Evolutionary conservation across 1,284 basidiomycete species (phyloP).

Genomic region (Thecaphora thlaspeos): DNA sequence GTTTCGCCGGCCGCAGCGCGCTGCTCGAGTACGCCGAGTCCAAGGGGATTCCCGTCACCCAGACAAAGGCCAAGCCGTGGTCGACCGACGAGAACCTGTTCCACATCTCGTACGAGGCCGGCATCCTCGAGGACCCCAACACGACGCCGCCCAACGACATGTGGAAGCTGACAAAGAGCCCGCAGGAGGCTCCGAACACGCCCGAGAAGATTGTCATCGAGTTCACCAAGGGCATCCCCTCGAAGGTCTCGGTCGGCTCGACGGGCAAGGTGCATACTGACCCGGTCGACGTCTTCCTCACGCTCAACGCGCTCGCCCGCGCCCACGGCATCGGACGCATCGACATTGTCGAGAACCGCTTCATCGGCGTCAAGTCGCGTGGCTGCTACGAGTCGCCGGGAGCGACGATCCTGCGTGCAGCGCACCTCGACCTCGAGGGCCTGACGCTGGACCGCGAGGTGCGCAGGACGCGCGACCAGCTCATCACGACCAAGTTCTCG

Average conservation of each 20-base stretch:
- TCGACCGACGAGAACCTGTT: slow-evolving; percentile 95
- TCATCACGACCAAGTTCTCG: slow-evolving; percentile 85
- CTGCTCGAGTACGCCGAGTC: slow-evolving; percentile 85
- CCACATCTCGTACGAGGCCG: slow-evolving; percentile 99
- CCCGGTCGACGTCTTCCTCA: slow-evolving; percentile 90
- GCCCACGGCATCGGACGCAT: slow-evolving; percentile 94
- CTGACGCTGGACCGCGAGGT: slow-evolving; percentile 97
- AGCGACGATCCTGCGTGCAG: slow-evolving; percentile 89
- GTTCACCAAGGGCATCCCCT: slow-evolving; percentile 76
- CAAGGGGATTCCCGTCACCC: slow-evolving; percentile 87
- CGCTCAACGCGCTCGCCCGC: slow-evolving; percentile 85
- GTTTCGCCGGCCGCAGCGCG: slow-evolving; percentile 90
- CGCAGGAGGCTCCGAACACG: slow-evolving; percentile 75
- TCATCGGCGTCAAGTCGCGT: slow-evolving; percentile 97
- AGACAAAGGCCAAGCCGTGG: slow-evolving; percentile 97
- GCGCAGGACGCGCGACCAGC: slow-evolving; percentile 87
- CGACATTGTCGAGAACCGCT: slow-evolving; percentile 99
- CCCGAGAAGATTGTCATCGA: slow-evolving; percentile 71
- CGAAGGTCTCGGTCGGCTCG: slow-evolving; percentile 41
- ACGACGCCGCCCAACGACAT: slow-evolving; percentile 94
- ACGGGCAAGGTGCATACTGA: slow-evolving; percentile 66
- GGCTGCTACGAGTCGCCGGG: slow-evolving; percentile 98
- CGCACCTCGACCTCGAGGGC: slow-evolving; percentile 95
- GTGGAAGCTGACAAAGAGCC: slow-evolving; percentile 94
- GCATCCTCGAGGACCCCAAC: slow-evolving; percentile 96